Evolutionary conservation across 2,329 filamentous ascomycete genomes (phyloP).

Genomic region (Aspergillus jensenii): DNA sequence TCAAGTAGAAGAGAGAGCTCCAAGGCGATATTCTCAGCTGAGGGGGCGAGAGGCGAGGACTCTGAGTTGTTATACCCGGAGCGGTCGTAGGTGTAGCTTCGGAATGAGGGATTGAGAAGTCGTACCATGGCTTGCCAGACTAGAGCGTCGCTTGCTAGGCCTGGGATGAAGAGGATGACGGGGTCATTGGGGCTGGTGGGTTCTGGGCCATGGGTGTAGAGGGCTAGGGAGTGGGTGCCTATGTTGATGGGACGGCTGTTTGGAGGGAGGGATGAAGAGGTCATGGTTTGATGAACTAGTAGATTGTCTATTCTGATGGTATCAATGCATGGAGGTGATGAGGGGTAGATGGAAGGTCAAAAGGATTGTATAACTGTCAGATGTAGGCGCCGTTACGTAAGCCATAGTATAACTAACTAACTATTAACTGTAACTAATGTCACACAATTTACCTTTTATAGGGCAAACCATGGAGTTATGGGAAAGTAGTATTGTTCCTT

Average conservation of each 20-base stretch:
- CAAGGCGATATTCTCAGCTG: slow-evolving; percentile 14
- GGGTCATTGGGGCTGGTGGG: slow-evolving; percentile 11
- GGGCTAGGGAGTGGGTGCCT: slow-evolving; percentile 15
- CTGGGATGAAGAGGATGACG: slow-evolving; percentile 12
- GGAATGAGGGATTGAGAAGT: slow-evolving; percentile 1
- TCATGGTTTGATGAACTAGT: slow-evolving; percentile 1
- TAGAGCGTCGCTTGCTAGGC: slow-evolving; percentile 14
- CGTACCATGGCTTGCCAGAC: slow-evolving; percentile 17
- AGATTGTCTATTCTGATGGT: no score
- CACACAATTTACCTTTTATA: no score
- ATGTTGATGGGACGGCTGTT: slow-evolving; percentile 12
- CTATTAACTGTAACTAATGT: no score
- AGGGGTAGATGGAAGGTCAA: no score
- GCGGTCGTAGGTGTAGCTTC: slow-evolving; percentile 18
- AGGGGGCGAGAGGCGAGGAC: slow-evolving; percentile 4
- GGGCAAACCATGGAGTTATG: no score
- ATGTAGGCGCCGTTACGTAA: no score
- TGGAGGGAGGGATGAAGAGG: slow-evolving; percentile 1
- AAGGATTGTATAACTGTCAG: no score
- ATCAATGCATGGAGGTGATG: no score
- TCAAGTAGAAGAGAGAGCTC: slow-evolving; percentile 12
- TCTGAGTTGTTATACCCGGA: slow-evolving; percentile 16
- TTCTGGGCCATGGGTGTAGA: slow-evolving; percentile 15
- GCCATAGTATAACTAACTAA: no score
- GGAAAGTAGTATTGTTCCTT: no score